Evolutionary conservation across 1,139 yeast species (phyloP).

Genomic region (Zygosaccharomyces pseudobailii): DNA sequence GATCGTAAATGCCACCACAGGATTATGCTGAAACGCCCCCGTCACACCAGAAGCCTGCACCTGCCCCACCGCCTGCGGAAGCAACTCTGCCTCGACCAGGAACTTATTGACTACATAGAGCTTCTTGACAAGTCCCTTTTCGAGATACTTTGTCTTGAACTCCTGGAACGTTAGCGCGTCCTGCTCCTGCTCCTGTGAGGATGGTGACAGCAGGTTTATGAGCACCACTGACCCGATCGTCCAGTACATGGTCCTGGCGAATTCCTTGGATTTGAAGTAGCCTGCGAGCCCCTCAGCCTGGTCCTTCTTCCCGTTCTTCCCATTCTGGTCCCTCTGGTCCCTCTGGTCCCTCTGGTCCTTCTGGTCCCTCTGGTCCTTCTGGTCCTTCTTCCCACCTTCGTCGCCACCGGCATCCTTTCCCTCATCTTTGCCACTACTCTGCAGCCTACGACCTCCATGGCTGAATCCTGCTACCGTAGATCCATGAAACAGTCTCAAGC

Average conservation of each 20-base stretch:
- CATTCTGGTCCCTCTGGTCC: slow-evolving; percentile 7
- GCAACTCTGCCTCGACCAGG: slow-evolving; percentile 72
- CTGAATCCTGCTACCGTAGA: neutral
- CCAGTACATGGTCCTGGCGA: slow-evolving; percentile 35
- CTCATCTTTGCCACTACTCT: neutral
- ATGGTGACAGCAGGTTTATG: slow-evolving; percentile 33
- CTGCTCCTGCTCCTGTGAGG: slow-evolving; percentile 19
- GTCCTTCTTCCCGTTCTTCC: slow-evolving; percentile 11
- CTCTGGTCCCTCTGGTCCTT: slow-evolving; percentile 4
- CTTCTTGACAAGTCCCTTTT: slow-evolving; percentile 75
- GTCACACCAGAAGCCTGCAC: slow-evolving; percentile 12
- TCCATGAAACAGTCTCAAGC: neutral
- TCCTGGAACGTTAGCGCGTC: slow-evolving; percentile 79
- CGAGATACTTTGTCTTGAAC: slow-evolving; percentile 76
- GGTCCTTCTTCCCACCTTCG: too few relatives aligned
- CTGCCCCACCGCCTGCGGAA: slow-evolving; percentile 46
- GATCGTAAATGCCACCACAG: slow-evolving; percentile 59
- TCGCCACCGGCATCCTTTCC: too few relatives aligned
- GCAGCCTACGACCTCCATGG: neutral
- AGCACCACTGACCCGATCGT: slow-evolving; percentile 39
- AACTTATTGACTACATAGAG: slow-evolving; percentile 72
- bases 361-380: neutral
- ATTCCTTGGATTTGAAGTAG: slow-evolving; percentile 40
- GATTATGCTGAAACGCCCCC: slow-evolving; percentile 24
- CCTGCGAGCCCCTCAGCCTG: slow-evolving; percentile 28